Evolutionary conservation across 805 yeast species (phyloP).

Genomic region (Ogataea trehaloabstinens): DNA sequence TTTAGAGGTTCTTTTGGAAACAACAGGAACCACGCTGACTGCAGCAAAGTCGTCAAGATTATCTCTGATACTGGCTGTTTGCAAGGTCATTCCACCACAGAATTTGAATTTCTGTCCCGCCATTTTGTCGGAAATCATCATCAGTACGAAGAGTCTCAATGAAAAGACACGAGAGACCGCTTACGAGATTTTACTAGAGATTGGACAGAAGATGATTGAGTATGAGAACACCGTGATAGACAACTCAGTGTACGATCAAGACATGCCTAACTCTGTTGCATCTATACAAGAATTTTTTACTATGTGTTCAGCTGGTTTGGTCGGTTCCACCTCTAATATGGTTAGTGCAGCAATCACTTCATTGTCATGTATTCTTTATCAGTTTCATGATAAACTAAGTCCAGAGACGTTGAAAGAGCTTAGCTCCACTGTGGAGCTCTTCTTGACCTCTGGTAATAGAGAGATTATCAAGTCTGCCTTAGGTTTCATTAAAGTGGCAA

Average conservation of each 20-base stretch:
- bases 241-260: slow-evolving; percentile 58
- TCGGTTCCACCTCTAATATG: slow-evolving; percentile 93
- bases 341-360: slow-evolving; percentile 95
- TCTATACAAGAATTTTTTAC: slow-evolving; percentile 80
- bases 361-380: slow-evolving; percentile 79
- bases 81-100: slow-evolving; percentile 59
- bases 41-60: slow-evolving; percentile 83
- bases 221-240: slow-evolving; percentile 59
- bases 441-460: slow-evolving; percentile 83
- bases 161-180: slow-evolving; percentile 87
- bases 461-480: slow-evolving; percentile 94
- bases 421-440: slow-evolving; percentile 82
- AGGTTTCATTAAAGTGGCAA: slow-evolving; percentile 91
- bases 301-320: slow-evolving; percentile 94
- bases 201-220: slow-evolving; percentile 74
- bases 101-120: slow-evolving; percentile 79
- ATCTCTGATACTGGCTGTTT: slow-evolving; percentile 58
- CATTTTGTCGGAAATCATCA: slow-evolving; percentile 79
- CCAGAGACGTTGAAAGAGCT: slow-evolving; percentile 66
- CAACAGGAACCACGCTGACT: slow-evolving; percentile 56
- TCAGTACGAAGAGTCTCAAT: slow-evolving; percentile 88
- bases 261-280: slow-evolving; percentile 64
- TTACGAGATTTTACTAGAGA: slow-evolving; percentile 67
- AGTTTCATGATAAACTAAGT: slow-evolving; percentile 69
- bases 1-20: slow-evolving; percentile 55